These are phyloP conservation scores for Paraglomus occultum DNA, from an alignment of 192 early-diverging fungal genomes.

Conservation along the genomic window DNA sequence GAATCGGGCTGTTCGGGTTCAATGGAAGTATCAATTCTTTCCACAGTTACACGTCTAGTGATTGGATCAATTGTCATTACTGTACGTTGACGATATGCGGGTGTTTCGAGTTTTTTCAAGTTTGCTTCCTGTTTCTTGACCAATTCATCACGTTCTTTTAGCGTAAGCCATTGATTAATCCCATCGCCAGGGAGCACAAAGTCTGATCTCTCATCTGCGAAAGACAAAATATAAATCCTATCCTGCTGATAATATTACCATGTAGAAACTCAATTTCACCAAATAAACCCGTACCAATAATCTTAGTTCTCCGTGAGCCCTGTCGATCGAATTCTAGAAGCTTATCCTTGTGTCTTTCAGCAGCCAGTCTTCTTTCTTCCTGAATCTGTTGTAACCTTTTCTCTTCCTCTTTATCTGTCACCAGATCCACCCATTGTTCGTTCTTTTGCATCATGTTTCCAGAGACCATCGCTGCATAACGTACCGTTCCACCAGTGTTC, in stretches of 20 bases:
- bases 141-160: slow-evolving; percentile 44
- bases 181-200: slow-evolving; percentile 55
- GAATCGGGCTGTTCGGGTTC: too few relatives aligned
- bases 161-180: slow-evolving; percentile 46
- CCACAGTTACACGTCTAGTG: slow-evolving; percentile 43
- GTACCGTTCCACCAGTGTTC: slow-evolving; percentile 28
- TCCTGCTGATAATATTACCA: not conserved
- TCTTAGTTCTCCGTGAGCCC: slow-evolving; percentile 42
- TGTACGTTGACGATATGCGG: slow-evolving; percentile 38
- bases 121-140: slow-evolving; percentile 48
- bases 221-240: slow-evolving; percentile 24
- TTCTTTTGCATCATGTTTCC: slow-evolving; percentile 40
- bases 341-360: slow-evolving; percentile 49
- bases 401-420: slow-evolving; percentile 45
- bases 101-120: slow-evolving; percentile 36
- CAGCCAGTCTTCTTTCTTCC: slow-evolving; percentile 39
- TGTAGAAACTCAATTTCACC: not conserved
- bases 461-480: slow-evolving; percentile 48
- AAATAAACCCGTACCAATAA: slow-evolving; percentile 34
- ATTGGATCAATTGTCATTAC: slow-evolving; percentile 53
- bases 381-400: slow-evolving; percentile 32
- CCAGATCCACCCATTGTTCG: slow-evolving; percentile 29
- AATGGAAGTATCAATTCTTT: slow-evolving; percentile 8
- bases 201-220: slow-evolving; percentile 52
- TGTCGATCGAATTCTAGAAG: slow-evolving; percentile 49